Conservation (phyloP, 345 rosid genomes). For the Abelmoschus esculentus region DNA sequence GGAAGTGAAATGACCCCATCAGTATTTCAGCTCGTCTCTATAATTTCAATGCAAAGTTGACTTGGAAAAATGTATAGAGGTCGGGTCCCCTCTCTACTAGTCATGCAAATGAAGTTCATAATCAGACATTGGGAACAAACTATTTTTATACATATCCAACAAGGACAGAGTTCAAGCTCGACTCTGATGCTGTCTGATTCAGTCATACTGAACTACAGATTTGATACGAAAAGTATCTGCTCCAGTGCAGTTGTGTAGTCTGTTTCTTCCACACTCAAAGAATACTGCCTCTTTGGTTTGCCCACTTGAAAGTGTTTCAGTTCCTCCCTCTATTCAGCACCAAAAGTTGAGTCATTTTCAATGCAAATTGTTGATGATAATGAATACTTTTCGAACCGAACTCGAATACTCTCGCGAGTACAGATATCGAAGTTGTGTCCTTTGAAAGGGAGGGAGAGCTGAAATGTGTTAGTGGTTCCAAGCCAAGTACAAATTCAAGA, state of each 20-base stretch:
- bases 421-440: background rate
- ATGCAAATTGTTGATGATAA: background rate
- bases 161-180: background rate
- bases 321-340: background rate
- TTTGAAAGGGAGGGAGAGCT: background rate
- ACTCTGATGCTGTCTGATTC: background rate
- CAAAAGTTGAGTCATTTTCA: background rate
- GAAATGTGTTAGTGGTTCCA: background rate
- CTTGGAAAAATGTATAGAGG: background rate
- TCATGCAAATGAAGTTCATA: background rate
- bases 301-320: background rate
- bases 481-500: conserved; percentile 10
- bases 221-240: background rate
- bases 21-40: background rate
- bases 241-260: background rate
- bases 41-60: background rate
- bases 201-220: background rate
- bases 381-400: background rate
- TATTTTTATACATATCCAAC: background rate
- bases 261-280: background rate
- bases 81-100: background rate
- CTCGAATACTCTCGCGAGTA: background rate
- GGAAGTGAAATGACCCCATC: conserved; percentile 11
- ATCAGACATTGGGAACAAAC: background rate
- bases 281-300: background rate